These are phyloP conservation scores for Erythrobasidium hasegawianum DNA, from an alignment of 1,284 basidiomycete species.

Conservation along the genomic window DNA sequence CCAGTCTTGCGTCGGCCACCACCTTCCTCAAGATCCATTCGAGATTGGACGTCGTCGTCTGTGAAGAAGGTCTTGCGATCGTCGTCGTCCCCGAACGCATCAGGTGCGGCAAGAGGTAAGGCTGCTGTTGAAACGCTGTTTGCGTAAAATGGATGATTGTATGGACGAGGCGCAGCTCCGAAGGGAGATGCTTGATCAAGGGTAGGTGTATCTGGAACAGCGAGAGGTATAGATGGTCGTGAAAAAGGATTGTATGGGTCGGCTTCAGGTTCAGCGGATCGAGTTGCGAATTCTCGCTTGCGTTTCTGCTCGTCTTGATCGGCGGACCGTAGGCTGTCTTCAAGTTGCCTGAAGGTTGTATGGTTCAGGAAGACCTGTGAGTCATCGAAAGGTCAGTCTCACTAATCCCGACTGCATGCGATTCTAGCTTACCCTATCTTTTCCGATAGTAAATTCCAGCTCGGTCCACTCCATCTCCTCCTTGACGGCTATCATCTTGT, in stretches of 20 bases:
- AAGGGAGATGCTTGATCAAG: constrained; percentile 19
- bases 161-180: constrained; percentile 28
- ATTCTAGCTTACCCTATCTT: constrained; percentile 62
- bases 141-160: constrained; percentile 47
- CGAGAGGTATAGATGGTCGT: constrained; percentile 54
- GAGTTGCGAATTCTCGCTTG: constrained; percentile 59
- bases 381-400: not conserved
- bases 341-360: constrained; percentile 78
- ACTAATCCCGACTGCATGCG: too few relatives aligned
- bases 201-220: constrained; percentile 20
- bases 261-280: constrained; percentile 61
- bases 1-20: constrained; percentile 46
- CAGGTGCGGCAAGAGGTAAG: constrained; percentile 72
- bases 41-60: constrained; percentile 59
- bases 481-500: constrained; percentile 52
- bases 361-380: constrained; percentile 84
- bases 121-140: constrained; percentile 52
- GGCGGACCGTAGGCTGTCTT: constrained; percentile 74
- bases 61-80: constrained; percentile 68
- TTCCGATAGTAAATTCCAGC: constrained; percentile 71
- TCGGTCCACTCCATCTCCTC: constrained; percentile 65
- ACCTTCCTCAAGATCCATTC: constrained; percentile 28
- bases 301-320: constrained; percentile 81
- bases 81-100: constrained; percentile 59
- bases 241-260: constrained; percentile 73